Evolutionary conservation across 1,284 basidiomycete genomes (phyloP).

Genomic region (Microbotryum saponariae): DNA sequence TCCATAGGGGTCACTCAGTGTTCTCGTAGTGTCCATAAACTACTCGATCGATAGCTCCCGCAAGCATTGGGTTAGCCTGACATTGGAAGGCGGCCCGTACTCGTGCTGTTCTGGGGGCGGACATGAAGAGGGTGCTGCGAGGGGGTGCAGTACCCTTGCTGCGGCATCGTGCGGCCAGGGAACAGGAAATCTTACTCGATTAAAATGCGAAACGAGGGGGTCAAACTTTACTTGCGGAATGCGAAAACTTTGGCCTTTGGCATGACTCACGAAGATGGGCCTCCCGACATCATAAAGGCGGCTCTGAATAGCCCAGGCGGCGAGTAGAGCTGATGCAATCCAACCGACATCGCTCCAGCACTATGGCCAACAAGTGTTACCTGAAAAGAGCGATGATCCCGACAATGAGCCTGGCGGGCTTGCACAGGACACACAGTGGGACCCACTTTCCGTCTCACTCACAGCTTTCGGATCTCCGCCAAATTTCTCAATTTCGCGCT

Average conservation of each 20-base stretch:
- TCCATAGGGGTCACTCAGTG: slow-evolving; percentile 10
- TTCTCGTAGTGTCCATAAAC: slow-evolving; percentile 12
- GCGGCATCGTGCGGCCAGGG: slow-evolving; percentile 31
- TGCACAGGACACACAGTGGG: not conserved
- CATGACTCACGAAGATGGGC: slow-evolving; percentile 22
- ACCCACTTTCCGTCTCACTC: not conserved
- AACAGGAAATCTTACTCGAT: slow-evolving; percentile 23
- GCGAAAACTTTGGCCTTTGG: too few species aligned
- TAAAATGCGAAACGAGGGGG: not conserved
- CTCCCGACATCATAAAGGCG: slow-evolving; percentile 32
- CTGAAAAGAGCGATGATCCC: not conserved
- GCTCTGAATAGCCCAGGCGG: slow-evolving; percentile 19
- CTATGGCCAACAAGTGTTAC: slow-evolving; percentile 27
- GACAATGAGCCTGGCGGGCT: not conserved
- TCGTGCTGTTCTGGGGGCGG: slow-evolving; percentile 19
- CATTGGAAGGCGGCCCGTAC: slow-evolving; percentile 23
- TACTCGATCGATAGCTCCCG: not conserved
- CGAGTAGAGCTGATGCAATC: slow-evolving; percentile 27
- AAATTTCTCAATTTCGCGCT: slow-evolving; percentile 17
- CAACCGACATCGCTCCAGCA: slow-evolving; percentile 29
- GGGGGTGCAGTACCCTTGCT: slow-evolving; percentile 24
- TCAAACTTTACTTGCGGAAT: not conserved
- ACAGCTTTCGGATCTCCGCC: slow-evolving; percentile 22
- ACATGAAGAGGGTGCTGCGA: slow-evolving; percentile 21
- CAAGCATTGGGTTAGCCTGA: slow-evolving; percentile 18